A percentile compares a stretch with the other conserved stretches of the same genome.
Evolutionary conservation across 768 basidiomycete genomes (phyloP).

Genomic region (Candolleomyces aberdarensis): DNA sequence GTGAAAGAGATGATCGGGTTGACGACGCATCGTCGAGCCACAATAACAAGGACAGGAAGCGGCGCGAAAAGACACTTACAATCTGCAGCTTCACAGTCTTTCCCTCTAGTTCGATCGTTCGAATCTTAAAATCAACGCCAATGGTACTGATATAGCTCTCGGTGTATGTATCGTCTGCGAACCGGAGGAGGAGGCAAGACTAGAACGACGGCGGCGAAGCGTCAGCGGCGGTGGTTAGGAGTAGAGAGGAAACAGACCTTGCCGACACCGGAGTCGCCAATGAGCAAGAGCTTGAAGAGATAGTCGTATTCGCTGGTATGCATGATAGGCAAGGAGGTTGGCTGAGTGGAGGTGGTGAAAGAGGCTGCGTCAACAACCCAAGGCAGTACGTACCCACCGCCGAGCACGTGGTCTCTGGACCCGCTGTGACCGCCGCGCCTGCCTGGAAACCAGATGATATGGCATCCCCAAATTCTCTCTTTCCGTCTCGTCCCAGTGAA

Average conservation of each 20-base stretch:
- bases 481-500: no score
- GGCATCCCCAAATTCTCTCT: not conserved
- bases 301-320: conserved; percentile 95
- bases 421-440: conserved; percentile 8
- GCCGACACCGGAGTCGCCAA: conserved; percentile 94
- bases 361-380: conserved; percentile 37
- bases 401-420: conserved; percentile 25
- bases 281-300: conserved; percentile 94
- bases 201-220: conserved; percentile 27
- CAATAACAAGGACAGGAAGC: not conserved
- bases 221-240: conserved; percentile 23
- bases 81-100: conserved; percentile 99
- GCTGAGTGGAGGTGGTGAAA: conserved; percentile 21
- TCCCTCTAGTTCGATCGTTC: conserved; percentile 97
- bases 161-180: conserved; percentile 96
- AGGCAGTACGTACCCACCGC: conserved; percentile 18
- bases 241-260: conserved; percentile 52
- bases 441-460: not conserved
- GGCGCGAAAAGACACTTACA: conserved; percentile 47
- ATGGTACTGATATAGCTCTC: conserved; percentile 98
- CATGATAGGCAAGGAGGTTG: conserved; percentile 45
- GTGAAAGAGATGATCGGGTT: not conserved
- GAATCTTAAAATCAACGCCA: conserved; percentile 98
- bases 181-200: conserved; percentile 90
- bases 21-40: not conserved